Percentiles rank a stretch among this genome's conserved stretches.
Conservation (phyloP, 202 grass and related monocot genomes). For the Sporobolus alterniflorus region DNA sequence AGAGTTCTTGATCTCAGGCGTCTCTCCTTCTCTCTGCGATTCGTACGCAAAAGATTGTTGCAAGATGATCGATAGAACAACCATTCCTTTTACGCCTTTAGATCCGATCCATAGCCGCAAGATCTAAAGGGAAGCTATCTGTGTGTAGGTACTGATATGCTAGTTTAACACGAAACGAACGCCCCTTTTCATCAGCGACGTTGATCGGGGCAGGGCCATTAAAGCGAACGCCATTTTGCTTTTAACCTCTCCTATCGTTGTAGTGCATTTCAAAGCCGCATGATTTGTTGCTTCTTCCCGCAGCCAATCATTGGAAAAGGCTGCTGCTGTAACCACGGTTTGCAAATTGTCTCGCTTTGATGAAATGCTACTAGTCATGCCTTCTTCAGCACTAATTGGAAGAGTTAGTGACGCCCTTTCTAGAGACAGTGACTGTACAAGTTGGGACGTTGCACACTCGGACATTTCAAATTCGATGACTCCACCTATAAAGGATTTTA, state of each 20-base stretch:
- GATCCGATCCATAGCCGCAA: background rate
- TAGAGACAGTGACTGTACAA: conserved; percentile 16
- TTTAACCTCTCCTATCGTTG: background rate
- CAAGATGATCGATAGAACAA: background rate
- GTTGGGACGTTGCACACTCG: conserved; percentile 6
- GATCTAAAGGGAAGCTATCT: background rate
- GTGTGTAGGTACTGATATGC: background rate
- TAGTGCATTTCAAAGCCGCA: background rate
- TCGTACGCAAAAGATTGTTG: background rate
- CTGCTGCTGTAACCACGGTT: background rate
- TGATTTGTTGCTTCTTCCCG: background rate
- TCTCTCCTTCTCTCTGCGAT: no score
- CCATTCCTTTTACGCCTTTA: background rate
- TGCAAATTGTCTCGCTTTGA: no score
- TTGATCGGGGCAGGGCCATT: background rate
- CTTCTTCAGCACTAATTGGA: background rate
- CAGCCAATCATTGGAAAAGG: background rate
- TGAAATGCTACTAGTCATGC: background rate
- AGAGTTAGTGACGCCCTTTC: conserved; percentile 36
- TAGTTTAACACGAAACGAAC: conserved; percentile 18
- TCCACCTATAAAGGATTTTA: background rate
- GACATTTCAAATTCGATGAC: conserved; percentile 22
- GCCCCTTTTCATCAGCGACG: conserved; percentile 8
- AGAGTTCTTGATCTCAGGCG: no score
- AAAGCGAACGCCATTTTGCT: conserved; percentile 6